A percentile compares a stretch with the other conserved stretches of the same genome.
These are phyloP conservation scores for Pseudogymnoascus sp. DNA, from an alignment of 2,329 filamentous ascomycete species.

Conservation along the genomic window DNA sequence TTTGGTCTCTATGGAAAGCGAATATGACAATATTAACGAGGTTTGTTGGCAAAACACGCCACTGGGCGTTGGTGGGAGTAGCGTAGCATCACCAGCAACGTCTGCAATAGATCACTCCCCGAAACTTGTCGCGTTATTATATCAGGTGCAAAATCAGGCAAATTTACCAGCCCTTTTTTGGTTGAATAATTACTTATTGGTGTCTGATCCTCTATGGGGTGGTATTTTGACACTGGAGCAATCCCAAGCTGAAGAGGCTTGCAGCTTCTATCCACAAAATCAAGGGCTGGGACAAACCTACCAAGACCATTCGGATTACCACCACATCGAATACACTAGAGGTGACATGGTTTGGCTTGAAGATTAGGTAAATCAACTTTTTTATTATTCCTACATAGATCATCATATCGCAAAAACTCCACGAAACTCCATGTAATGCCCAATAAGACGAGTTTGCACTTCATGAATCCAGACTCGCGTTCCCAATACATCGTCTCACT, in stretches of 20 bases:
- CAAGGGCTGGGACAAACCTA: neutral
- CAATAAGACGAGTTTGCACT: neutral
- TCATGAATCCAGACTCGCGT: neutral
- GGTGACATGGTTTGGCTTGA: neutral
- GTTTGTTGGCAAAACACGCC: neutral
- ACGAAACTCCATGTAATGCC: neutral
- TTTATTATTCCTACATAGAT: conserved; percentile 6
- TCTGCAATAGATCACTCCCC: neutral
- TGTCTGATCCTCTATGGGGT: neutral
- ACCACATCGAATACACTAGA: neutral
- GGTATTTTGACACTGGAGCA: neutral
- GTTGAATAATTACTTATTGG: neutral
- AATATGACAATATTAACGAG: neutral
- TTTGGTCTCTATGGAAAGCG: neutral
- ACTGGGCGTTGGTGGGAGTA: neutral
- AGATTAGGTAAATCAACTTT: neutral
- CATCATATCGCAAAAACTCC: neutral
- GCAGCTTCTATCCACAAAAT: neutral
- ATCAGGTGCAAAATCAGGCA: neutral
- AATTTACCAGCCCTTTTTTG: neutral
- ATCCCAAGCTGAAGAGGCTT: neutral
- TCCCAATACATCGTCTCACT: neutral
- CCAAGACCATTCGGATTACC: neutral
- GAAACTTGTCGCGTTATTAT: neutral
- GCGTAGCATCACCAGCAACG: neutral